Percentiles rank a stretch among this genome's conserved stretches.
Conservation (phyloP, 768 basidiomycete species). For the Fistulinella prunicolor region DNA sequence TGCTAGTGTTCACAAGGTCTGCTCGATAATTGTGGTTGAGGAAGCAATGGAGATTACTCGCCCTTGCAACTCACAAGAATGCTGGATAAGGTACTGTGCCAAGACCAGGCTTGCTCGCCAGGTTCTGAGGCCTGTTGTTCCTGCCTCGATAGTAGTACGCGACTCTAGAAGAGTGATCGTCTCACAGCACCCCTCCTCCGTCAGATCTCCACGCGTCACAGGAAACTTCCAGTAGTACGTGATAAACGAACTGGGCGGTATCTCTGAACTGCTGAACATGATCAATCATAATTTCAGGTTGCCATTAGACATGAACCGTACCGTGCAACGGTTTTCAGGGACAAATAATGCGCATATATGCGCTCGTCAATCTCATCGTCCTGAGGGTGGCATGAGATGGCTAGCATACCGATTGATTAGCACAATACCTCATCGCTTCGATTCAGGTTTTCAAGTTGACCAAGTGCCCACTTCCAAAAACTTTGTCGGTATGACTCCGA, state of each 20-base stretch:
- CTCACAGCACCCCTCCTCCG: constrained; percentile 27
- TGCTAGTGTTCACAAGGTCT: constrained; percentile 28
- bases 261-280: constrained; percentile 19
- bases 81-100: constrained; percentile 54
- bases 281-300: background rate
- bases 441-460: constrained; percentile 46
- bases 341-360: constrained; percentile 62
- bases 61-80: constrained; percentile 46
- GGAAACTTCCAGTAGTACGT: constrained; percentile 60
- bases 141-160: constrained; percentile 65
- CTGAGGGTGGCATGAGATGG: constrained; percentile 27
- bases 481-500: constrained; percentile 56
- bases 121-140: constrained; percentile 77
- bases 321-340: constrained; percentile 38
- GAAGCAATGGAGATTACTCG: background rate
- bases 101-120: constrained; percentile 74
- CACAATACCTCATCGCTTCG: constrained; percentile 45
- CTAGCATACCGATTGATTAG: background rate
- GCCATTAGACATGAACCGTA: constrained; percentile 4
- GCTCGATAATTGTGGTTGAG: background rate
- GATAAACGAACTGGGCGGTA: constrained; percentile 48
- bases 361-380: constrained; percentile 61
- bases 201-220: background rate
- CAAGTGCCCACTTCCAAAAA: constrained; percentile 76
- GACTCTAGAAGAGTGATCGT: constrained; percentile 69